Conservation (phyloP, 805 yeast species). For the Candida nitratophila region DNA sequence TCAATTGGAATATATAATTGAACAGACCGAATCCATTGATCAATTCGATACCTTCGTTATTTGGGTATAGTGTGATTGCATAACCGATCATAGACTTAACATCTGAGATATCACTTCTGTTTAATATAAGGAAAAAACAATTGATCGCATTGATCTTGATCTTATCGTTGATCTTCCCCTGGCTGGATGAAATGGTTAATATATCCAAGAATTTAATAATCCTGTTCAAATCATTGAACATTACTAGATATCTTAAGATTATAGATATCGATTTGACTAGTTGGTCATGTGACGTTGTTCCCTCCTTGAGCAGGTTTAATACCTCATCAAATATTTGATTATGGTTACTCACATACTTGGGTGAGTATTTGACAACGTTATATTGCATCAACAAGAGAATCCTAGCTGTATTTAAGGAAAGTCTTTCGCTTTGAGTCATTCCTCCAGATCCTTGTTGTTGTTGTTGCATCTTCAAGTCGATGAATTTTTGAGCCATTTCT, state of each 20-base stretch:
- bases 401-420: neutral
- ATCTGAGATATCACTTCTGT: neutral
- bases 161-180: too few species aligned
- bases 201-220: neutral
- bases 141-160: neutral
- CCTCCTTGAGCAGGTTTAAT: too few species aligned
- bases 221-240: neutral
- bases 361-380: too few species aligned
- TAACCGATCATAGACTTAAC: neutral
- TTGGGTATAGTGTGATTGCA: neutral
- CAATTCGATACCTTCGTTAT: neutral
- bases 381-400: neutral
- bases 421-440: neutral
- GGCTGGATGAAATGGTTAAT: too few species aligned
- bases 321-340: too few species aligned
- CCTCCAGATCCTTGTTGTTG: neutral
- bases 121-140: neutral
- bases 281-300: too few species aligned
- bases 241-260: too few species aligned
- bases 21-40: neutral
- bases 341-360: too few species aligned
- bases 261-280: too few species aligned
- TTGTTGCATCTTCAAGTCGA: neutral
- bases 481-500: neutral
- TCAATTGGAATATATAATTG: neutral